A percentile compares a stretch with the other conserved stretches of the same genome.
phyloP scores from a whole-genome alignment of 2,329 filamentous ascomycete species.

The Aschersonia sp. region DNA sequence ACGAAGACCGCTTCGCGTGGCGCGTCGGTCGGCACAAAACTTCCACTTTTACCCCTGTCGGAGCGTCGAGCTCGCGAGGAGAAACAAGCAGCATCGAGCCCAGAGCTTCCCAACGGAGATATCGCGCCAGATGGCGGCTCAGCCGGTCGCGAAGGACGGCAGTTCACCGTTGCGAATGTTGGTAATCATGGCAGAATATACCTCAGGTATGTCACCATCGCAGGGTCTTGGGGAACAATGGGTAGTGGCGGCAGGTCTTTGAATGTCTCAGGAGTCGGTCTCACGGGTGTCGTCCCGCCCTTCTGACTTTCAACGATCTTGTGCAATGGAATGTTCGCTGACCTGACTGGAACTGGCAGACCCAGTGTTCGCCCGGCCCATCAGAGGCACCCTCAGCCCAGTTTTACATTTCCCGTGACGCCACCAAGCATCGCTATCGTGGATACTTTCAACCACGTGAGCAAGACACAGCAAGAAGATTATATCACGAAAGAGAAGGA shows the following conservation, averaged over 20 bases:
- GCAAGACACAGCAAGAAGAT: slow-evolving; percentile 11
- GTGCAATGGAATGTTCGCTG: background rate
- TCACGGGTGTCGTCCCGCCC: no score
- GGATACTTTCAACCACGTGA: slow-evolving; percentile 36
- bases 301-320: background rate
- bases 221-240: no score
- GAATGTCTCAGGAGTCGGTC: no score
- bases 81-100: slow-evolving; percentile 31
- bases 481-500: background rate
- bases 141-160: slow-evolving; percentile 48
- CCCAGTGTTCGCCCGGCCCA: slow-evolving; percentile 47
- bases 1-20: slow-evolving; percentile 6
- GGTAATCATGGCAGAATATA: slow-evolving; percentile 75
- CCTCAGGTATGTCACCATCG: slow-evolving; percentile 47
- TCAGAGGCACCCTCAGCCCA: slow-evolving; percentile 45
- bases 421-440: slow-evolving; percentile 33
- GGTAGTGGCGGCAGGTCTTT: no score
- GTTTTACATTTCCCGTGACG: slow-evolving; percentile 45
- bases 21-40: slow-evolving; percentile 12
- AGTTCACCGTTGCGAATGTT: slow-evolving; percentile 70
- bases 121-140: slow-evolving; percentile 46
- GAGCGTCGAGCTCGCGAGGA: slow-evolving; percentile 30
- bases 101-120: slow-evolving; percentile 40
- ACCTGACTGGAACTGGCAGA: slow-evolving; percentile 18
- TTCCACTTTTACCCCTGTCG: slow-evolving; percentile 28